Evolutionary conservation across 306 rosid genomes (phyloP), one percentile per base, ranked within the genome.

Genomic region (Pyrus betulifolia): DNA sequence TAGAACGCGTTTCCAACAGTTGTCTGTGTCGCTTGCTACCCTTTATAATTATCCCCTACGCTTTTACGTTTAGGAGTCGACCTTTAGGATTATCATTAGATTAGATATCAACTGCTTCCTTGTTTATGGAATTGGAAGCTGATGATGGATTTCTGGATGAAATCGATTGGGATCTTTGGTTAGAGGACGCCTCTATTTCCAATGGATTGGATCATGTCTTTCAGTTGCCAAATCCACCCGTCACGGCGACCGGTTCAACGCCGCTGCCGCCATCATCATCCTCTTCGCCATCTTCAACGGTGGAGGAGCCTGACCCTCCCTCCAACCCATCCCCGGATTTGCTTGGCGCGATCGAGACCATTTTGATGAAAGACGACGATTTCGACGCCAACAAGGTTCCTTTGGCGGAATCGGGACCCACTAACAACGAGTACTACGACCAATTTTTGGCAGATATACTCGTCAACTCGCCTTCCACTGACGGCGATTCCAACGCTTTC

Each of bases 291-390:
- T 74, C 79, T 2, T 67, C 75, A 12, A n/a, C 79, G 4, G 71
- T 55, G 25, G 58, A 66, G 33, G 62, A 49, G 25, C 77, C 61
- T 17, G 67, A 49, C n/a, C 77, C 61, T 33, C 70, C 44, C 51
- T 67, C 78, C 13, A 13, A 27, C 69, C 75, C 76, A 1, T 82
- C 81, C 23, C 60, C 71, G 1, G 85, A 70, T 46, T 75, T 4
- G 82, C 76, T 85, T 70, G 83, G 49, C 57, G 76, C 88, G 75
- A 78, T 93, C 27, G 92, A 91, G 84, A 84, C 74, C 79, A 10
- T 88, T 67, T 78, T 93, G 62, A 86, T 93, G 93, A 54, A 70
- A 3, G 93, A 87, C 71, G 84, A 80, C 28, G 84, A 67, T 59
- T 13, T n/a, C 45, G 55, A 46, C 2, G 38, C 38, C 7, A 45